These are phyloP conservation scores for Brassica incana DNA, from an alignment of 345 rosid species.

Conservation along the genomic window DNA sequence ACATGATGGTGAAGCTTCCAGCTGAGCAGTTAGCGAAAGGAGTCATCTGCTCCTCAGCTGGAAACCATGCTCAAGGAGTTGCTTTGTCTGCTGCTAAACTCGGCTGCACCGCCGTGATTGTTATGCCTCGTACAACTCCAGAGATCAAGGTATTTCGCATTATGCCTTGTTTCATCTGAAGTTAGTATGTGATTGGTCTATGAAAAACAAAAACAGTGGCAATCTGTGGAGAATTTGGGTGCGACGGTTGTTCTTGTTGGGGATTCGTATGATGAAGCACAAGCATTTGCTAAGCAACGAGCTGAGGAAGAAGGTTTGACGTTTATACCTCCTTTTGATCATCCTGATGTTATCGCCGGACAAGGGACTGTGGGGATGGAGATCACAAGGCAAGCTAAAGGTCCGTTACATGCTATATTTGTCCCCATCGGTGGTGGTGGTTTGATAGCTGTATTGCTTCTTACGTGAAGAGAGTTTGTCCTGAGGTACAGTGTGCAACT, in stretches of 20 bases:
- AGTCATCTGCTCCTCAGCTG: conserved; percentile 94
- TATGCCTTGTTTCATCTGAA: no score
- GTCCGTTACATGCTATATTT: conserved; percentile 85
- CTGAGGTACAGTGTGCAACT: conserved; percentile 53
- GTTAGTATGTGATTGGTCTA: conserved; percentile 11
- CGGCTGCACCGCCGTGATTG: conserved; percentile 77
- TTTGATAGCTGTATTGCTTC: conserved; percentile 95
- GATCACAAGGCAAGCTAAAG: conserved; percentile 71
- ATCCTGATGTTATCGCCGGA: conserved; percentile 87
- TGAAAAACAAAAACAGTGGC: conserved; percentile 54
- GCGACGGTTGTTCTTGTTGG: conserved; percentile 84
- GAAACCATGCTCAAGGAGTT: conserved; percentile 99
- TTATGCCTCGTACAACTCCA: conserved; percentile 91
- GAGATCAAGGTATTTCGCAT: conserved; percentile 99
- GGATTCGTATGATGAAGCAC: conserved; percentile 94
- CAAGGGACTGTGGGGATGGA: conserved; percentile 99
- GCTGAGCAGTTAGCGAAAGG: conserved; percentile 69
- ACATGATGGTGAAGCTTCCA: conserved; percentile 92
- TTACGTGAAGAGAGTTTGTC: conserved; percentile 82
- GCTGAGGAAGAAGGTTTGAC: conserved; percentile 66
- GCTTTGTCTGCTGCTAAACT: conserved; percentile 80
- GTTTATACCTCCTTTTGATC: conserved; percentile 96
- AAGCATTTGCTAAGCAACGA: conserved; percentile 72
- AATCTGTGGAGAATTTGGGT: conserved; percentile 77
- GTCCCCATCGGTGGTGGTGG: conserved; percentile 99